These are phyloP conservation scores for Exserohilum rostratum DNA, from an alignment of 2,329 filamentous ascomycete genomes.

Conservation along the genomic window DNA sequence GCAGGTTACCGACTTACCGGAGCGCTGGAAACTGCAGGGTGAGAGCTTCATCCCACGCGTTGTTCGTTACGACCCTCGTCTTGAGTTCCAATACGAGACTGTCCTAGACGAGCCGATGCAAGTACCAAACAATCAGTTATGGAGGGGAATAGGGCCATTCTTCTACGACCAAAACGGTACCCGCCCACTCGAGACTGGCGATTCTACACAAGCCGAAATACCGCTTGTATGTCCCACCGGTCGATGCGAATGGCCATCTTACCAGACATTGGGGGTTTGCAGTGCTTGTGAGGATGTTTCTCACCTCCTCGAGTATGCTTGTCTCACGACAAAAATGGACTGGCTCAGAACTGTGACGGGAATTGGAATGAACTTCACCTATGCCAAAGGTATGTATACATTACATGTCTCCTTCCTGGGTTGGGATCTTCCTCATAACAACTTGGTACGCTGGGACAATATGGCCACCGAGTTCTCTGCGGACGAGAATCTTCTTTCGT, in stretches of 20 bases:
- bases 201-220: conserved; percentile 29
- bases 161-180: conserved; percentile 29
- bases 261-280: conserved; percentile 33
- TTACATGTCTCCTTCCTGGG: background rate
- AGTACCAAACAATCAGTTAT: background rate
- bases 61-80: conserved; percentile 8
- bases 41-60: conserved; percentile 22
- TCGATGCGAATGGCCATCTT: conserved; percentile 29
- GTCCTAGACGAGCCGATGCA: background rate
- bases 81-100: background rate
- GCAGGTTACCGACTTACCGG: conserved; percentile 26
- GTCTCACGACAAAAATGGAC: conserved; percentile 20
- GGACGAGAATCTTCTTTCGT: background rate
- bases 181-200: conserved; percentile 14
- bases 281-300: conserved; percentile 29
- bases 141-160: conserved; percentile 7
- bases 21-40: conserved; percentile 13
- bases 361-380: background rate
- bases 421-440: background rate
- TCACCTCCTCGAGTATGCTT: conserved; percentile 20
- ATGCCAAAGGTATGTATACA: conserved; percentile 3
- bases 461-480: background rate
- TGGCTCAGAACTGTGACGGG: conserved; percentile 20
- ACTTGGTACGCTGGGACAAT: background rate
- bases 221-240: conserved; percentile 32